phyloP scores from a whole-genome alignment of 345 rosid species.

The Anacardium occidentale region DNA sequence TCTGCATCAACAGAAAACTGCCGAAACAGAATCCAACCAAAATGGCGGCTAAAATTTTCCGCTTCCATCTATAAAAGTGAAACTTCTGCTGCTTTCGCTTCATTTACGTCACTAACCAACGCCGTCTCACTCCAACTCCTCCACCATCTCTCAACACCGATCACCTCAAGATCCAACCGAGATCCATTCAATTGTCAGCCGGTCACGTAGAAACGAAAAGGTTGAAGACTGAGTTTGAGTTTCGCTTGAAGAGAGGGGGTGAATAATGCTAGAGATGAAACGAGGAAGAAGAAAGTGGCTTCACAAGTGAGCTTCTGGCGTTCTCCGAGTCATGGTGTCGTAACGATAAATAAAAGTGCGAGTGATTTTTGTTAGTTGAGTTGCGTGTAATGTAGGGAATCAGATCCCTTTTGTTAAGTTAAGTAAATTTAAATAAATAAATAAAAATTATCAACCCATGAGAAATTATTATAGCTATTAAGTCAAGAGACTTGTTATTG shows the following conservation, averaged over 20 bases:
- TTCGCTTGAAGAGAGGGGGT: too few relatives aligned
- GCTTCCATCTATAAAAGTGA: slow-evolving; percentile 57
- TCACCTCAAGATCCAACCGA: background rate
- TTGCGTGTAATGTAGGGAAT: slow-evolving; percentile 35
- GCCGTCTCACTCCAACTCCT: slow-evolving; percentile 23
- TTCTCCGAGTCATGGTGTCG: slow-evolving; percentile 10
- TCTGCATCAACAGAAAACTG: slow-evolving; percentile 61
- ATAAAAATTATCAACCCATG: too few relatives aligned
- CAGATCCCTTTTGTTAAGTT: slow-evolving; percentile 2
- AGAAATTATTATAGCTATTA: background rate
- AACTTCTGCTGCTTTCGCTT: slow-evolving; percentile 57
- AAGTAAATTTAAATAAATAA: too few relatives aligned
- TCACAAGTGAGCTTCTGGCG: background rate
- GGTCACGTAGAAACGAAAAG: background rate
- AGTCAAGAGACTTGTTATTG: background rate
- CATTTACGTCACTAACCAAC: slow-evolving; percentile 34
- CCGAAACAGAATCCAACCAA: slow-evolving; percentile 55
- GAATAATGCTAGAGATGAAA: background rate
- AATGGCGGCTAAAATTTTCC: slow-evolving; percentile 44
- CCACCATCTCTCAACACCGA: slow-evolving; percentile 20
- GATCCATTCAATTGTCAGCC: background rate
- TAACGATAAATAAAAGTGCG: slow-evolving; percentile 7
- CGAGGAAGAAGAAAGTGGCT: background rate
- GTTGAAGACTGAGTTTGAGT: background rate
- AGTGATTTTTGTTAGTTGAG: background rate